Percentiles rank a stretch among this genome's conserved stretches.
Evolutionary conservation across 2,329 filamentous ascomycete genomes (phyloP).

Genomic region (Cadophora luteo-olivacea): DNA sequence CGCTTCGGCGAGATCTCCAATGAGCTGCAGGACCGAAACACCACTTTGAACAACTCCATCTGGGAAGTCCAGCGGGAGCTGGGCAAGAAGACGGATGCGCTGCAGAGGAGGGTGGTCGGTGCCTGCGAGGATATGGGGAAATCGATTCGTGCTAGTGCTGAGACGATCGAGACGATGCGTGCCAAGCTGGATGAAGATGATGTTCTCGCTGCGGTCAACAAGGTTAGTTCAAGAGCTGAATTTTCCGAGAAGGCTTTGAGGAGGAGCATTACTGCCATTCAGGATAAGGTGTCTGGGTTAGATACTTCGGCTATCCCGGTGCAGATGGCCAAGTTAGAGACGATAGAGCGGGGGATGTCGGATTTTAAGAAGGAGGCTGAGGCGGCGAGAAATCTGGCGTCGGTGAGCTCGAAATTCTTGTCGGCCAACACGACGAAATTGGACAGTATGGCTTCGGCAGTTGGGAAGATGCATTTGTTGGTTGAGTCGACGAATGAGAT

Average conservation of each 20-base stretch:
- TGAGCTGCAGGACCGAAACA: conserved; percentile 37
- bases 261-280: conserved; percentile 29
- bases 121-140: conserved; percentile 35
- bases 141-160: conserved; percentile 25
- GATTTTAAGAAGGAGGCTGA: conserved; percentile 34
- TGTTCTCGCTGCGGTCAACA: conserved; percentile 28
- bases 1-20: conserved; percentile 38
- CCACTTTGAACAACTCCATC: conserved; percentile 32
- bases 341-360: conserved; percentile 32
- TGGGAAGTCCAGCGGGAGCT: conserved; percentile 35
- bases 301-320: conserved; percentile 31
- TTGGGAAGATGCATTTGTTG: conserved; percentile 29
- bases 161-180: conserved; percentile 28
- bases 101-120: conserved; percentile 32
- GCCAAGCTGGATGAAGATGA: conserved; percentile 31
- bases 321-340: conserved; percentile 29
- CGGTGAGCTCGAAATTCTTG: conserved; percentile 35
- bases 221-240: conserved; percentile 31
- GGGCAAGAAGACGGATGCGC: conserved; percentile 35
- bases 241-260: conserved; percentile 28
- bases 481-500: conserved; percentile 30
- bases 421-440: conserved; percentile 32
- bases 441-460: conserved; percentile 28
- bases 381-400: conserved; percentile 31
- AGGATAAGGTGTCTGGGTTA: conserved; percentile 30